Evolutionary conservation across 257 asterid genomes (phyloP).

Genomic region (Nicotiana obtusifolia): DNA sequence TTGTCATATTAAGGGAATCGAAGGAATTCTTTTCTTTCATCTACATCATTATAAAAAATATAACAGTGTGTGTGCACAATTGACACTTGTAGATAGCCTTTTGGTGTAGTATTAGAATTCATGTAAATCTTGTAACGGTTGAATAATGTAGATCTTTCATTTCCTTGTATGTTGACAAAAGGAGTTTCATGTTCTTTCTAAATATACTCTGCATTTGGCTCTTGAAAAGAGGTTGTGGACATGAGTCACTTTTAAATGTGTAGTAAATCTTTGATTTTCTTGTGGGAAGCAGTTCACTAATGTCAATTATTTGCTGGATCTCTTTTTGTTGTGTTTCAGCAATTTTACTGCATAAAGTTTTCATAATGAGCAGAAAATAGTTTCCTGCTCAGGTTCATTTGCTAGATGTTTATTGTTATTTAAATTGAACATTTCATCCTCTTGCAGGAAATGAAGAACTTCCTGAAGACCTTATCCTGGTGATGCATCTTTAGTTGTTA

Average conservation of each 20-base stretch:
- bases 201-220: background rate
- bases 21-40: background rate
- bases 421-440: conserved; percentile 16
- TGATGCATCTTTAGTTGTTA: conserved; percentile 28
- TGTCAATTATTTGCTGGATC: background rate
- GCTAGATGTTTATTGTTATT: conserved; percentile 14
- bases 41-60: background rate
- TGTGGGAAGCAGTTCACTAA: background rate
- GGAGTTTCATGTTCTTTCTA: background rate
- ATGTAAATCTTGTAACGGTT: background rate
- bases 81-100: background rate
- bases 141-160: background rate
- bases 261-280: background rate
- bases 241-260: background rate
- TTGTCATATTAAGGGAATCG: background rate
- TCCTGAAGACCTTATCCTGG: conserved; percentile 66
- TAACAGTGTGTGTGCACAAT: background rate
- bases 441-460: conserved; percentile 83
- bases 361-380: background rate
- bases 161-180: background rate
- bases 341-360: background rate
- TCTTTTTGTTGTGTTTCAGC: background rate
- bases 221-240: background rate
- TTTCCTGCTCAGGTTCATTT: background rate
- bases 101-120: background rate